These are phyloP conservation scores for Phaeosphaeria sp. DNA, from an alignment of 2,329 filamentous ascomycete genomes.

Conservation along the genomic window DNA sequence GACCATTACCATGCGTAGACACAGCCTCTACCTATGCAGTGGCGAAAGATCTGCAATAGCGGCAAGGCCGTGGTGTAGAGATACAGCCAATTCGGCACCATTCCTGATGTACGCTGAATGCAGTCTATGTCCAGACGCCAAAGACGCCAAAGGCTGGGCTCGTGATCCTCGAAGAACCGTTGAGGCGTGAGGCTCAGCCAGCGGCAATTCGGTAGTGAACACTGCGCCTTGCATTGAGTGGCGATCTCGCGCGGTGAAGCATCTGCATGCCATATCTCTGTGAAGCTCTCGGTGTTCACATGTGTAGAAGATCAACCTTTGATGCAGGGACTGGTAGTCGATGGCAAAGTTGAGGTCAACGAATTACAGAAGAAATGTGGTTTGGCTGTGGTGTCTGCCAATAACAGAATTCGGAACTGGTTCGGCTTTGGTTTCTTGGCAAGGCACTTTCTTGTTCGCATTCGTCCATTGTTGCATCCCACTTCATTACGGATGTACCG, in stretches of 20 bases:
- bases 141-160: neutral
- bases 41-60: neutral
- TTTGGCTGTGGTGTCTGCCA: neutral
- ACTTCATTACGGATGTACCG: neutral
- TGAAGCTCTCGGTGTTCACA: neutral
- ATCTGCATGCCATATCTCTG: neutral
- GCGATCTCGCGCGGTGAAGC: neutral
- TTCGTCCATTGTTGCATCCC: neutral
- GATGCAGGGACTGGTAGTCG: neutral
- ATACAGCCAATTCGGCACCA: neutral
- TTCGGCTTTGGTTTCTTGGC: neutral
- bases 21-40: neutral
- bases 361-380: neutral
- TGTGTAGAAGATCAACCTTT: constrained; percentile 1
- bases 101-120: neutral
- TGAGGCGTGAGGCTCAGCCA: neutral
- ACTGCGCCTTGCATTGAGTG: neutral
- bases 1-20: neutral
- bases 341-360: neutral
- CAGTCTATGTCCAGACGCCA: neutral
- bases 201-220: neutral
- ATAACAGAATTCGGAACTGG: neutral
- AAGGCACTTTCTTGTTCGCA: neutral
- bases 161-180: neutral
- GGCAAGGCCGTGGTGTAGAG: neutral